phyloP scores from a whole-genome alignment of 2,329 filamentous ascomycete genomes.

The Metarhizium anisopliae region DNA sequence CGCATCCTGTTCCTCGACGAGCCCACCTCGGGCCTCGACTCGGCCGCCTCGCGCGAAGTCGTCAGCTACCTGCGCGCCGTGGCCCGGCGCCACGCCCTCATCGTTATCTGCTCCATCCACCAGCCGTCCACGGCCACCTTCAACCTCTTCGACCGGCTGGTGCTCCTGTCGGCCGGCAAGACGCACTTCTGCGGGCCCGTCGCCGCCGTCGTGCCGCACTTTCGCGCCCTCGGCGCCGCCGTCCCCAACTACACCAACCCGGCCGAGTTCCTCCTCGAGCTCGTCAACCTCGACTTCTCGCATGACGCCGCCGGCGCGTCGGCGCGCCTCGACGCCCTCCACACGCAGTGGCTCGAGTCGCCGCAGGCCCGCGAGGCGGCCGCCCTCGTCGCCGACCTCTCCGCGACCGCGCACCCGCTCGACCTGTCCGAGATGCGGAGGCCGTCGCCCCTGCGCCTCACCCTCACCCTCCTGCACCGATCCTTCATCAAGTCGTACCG shows the following conservation, averaged over 20 bases:
- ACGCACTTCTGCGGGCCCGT: conserved; percentile 67
- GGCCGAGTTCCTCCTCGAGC: conserved; percentile 70
- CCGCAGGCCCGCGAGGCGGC: conserved; percentile 11
- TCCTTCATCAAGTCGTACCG: conserved; percentile 77
- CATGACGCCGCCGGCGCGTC: conserved; percentile 35
- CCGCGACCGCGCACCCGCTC: conserved; percentile 11
- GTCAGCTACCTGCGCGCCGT: conserved; percentile 62
- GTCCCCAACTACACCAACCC: conserved; percentile 68
- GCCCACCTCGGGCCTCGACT: conserved; percentile 77
- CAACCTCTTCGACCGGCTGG: conserved; percentile 69
- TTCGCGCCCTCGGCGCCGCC: conserved; percentile 47
- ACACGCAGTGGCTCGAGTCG: conserved; percentile 17
- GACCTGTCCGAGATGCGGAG: conserved; percentile 10
- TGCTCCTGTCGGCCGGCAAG: conserved; percentile 62
- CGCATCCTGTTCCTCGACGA: conserved; percentile 78
- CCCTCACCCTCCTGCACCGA: conserved; percentile 62
- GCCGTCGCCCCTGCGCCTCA: conserved; percentile 40
- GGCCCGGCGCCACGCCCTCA: conserved; percentile 58
- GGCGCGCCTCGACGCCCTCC: conserved; percentile 19
- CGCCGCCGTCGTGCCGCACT: conserved; percentile 50
- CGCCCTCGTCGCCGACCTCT: conserved; percentile 15
- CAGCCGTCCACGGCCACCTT: conserved; percentile 77
- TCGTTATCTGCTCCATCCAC: conserved; percentile 76
- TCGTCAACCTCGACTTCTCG: conserved; percentile 70
- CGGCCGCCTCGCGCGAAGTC: conserved; percentile 66